Evolutionary conservation across 768 basidiomycete species (phyloP), one percentile per base, ranked within the genome.

Genomic region (Inosperma sp.): DNA sequence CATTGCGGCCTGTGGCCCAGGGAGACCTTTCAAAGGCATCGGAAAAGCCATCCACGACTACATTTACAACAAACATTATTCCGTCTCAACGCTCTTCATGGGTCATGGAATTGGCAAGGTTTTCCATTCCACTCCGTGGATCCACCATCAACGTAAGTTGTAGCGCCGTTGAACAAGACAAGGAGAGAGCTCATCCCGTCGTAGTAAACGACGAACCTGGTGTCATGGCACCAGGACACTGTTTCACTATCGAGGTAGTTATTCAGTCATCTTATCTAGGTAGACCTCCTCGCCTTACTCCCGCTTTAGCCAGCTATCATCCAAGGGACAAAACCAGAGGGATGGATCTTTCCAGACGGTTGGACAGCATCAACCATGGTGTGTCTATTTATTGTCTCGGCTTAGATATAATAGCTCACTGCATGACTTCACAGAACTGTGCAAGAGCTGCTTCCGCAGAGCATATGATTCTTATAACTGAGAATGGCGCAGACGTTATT

Each of bases 171-270:
- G 16, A 2, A 39, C 39, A 6, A 17, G 41, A n/a, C 41, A 30
- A 26, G 37, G 12, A 21, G 16, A 14, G 13, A 23, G 37, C 19
- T 48, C 8, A 17, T 35, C 43, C 21, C 49, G 25, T 30, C 41
- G n/a, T 55, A 93, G 92, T 77, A 46, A 94, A 94, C 54, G 81
- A 87, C 17, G 90, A 91, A 53, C 86, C 87, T 2, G 92, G 84
- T 1, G 61, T 76, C 13, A 94, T 96, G 93, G 63, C 66, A 45
- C 85, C 85, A 0, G 93, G 93, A 0, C 83, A 95, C 63, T 91
- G 90, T 61, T 95, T 96, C 60, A 95, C 93, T 0, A 93, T 96
- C 33, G 93, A 96, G 77, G 89, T 84, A n/a, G n/a, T n/a, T n/a
- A n/a, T n/a, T n/a, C n/a, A 21, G 6, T 9, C 26, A 13, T 37